Conservation (phyloP, 495 filamentous ascomycete species). For the Hyaloscypha bicolor region DNA sequence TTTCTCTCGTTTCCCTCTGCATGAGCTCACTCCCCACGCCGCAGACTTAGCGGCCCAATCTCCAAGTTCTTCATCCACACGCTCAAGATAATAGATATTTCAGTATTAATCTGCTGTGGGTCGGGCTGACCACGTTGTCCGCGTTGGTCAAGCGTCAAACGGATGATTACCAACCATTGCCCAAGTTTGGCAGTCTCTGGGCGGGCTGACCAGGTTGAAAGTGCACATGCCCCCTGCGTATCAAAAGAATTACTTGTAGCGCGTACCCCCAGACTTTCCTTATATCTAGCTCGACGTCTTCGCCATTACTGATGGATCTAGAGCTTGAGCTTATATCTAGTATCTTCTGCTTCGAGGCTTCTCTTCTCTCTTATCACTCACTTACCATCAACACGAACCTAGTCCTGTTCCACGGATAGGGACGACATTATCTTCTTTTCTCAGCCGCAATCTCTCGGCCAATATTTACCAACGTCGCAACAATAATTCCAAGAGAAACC, state of each 20-base stretch:
- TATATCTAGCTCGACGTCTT: background rate
- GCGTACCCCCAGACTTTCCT: background rate
- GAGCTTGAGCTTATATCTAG: background rate
- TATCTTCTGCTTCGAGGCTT: background rate
- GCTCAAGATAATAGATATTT: too few relatives aligned
- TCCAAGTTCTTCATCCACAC: too few relatives aligned
- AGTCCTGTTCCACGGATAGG: background rate
- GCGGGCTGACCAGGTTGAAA: background rate
- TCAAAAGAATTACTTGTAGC: background rate
- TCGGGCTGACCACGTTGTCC: background rate
- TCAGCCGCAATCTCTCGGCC: background rate
- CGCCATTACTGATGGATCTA: background rate
- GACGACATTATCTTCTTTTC: background rate
- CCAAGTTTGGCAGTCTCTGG: background rate
- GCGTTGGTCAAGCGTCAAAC: background rate
- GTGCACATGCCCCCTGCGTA: background rate
- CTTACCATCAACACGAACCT: background rate
- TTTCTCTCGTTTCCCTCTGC: background rate
- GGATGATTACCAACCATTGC: background rate
- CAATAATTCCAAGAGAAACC: background rate
- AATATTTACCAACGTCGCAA: background rate
- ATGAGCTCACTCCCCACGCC: background rate
- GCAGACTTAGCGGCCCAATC: too few relatives aligned
- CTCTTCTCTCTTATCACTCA: background rate
- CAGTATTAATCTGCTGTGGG: background rate